Evolutionary conservation across 768 basidiomycete genomes (phyloP).

Genomic region (Lentinula sp.): DNA sequence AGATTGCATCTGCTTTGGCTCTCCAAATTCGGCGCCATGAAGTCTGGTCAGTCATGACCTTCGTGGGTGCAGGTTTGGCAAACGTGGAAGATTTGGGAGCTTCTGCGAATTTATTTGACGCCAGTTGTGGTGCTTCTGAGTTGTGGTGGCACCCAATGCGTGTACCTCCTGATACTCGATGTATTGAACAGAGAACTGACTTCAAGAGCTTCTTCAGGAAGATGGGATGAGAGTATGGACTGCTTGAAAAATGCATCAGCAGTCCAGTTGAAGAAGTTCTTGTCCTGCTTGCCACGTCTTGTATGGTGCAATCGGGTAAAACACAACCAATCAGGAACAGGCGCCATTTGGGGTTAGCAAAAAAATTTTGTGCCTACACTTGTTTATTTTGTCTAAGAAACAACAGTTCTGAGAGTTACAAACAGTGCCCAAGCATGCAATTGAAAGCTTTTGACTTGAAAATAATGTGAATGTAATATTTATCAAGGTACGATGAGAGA

Average conservation of each 20-base stretch:
- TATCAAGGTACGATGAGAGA: too few species aligned
- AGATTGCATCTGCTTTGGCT: background rate
- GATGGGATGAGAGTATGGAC: background rate
- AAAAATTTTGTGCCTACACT: too few species aligned
- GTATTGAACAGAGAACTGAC: background rate
- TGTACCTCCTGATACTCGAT: background rate
- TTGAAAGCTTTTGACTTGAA: too few species aligned
- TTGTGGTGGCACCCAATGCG: background rate
- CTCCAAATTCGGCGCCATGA: background rate
- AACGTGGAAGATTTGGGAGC: background rate
- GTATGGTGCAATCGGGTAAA: too few species aligned
- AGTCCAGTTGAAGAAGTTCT: background rate
- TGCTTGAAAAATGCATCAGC: background rate
- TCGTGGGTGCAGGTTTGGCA: background rate
- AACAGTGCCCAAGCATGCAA: too few species aligned
- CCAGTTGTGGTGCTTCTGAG: background rate
- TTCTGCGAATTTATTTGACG: background rate
- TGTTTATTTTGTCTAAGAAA: too few species aligned
- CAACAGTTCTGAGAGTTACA: too few species aligned
- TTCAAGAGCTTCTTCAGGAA: background rate
- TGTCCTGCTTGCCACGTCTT: background rate
- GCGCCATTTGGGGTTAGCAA: too few species aligned
- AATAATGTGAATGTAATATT: too few species aligned
- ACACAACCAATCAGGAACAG: too few species aligned
- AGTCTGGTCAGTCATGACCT: background rate